Percentiles rank a stretch among this genome's conserved stretches.
Evolutionary conservation across 352 stramenopile genomes (phyloP).

Genomic region (Pelagophyceae sp.): DNA sequence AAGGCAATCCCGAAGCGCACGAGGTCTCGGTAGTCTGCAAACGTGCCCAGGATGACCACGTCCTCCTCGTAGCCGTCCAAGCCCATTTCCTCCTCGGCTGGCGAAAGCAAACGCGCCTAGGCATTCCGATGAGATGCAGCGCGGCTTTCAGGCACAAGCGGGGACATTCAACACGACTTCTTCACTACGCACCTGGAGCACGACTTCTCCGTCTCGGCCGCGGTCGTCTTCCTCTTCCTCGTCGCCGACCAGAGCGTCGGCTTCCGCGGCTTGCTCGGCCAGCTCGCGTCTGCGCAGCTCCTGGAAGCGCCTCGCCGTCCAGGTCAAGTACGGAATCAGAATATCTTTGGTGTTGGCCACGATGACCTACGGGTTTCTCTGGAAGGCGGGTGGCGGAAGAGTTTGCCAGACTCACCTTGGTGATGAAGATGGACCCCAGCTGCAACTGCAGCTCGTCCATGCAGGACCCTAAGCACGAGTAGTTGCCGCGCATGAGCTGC

Average conservation of each 20-base stretch:
- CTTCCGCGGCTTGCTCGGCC: conserved; percentile 28
- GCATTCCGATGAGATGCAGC: neutral
- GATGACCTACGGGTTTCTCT: too few relatives aligned
- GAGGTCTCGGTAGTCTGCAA: conserved; percentile 36
- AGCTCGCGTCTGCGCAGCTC: neutral
- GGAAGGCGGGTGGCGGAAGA: too few relatives aligned
- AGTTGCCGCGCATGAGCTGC: neutral
- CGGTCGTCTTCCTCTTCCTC: conserved; percentile 21
- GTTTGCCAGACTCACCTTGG: too few relatives aligned
- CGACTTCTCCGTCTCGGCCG: neutral
- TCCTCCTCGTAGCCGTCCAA: conserved; percentile 33
- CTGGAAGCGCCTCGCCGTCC: neutral
- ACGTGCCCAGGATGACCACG: conserved; percentile 14
- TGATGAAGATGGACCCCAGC: conserved; percentile 5
- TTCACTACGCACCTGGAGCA: neutral
- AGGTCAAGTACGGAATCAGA: conserved; percentile 45
- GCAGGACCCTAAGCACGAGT: neutral
- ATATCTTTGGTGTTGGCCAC: conserved; percentile 57
- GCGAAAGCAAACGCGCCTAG: conserved; percentile 2
- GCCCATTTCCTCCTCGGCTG: conserved; percentile 31
- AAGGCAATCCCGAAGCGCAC: too few relatives aligned
- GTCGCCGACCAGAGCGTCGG: conserved; percentile 27
- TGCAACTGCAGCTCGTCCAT: conserved; percentile 4
- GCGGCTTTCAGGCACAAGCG: too few relatives aligned
- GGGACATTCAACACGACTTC: too few relatives aligned